A percentile compares a stretch with the other conserved stretches of the same genome.
Evolutionary conservation across 2,329 filamentous ascomycete genomes (phyloP).

Genomic region (Amauroascus niger): DNA sequence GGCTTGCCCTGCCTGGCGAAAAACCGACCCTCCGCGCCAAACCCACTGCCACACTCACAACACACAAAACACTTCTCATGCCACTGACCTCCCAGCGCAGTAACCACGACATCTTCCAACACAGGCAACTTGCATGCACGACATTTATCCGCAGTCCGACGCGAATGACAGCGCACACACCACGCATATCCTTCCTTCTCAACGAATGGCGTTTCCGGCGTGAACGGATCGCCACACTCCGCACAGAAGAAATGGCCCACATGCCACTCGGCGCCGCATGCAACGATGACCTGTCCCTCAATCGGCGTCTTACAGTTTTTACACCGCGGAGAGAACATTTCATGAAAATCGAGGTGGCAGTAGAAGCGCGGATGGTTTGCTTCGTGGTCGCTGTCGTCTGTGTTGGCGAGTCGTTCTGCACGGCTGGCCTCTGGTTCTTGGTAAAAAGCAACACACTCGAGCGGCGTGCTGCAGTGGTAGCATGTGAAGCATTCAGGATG

Average conservation of each 20-base stretch:
- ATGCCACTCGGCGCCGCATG: constrained; percentile 92
- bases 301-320: constrained; percentile 96
- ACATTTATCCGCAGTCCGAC: constrained; percentile 83
- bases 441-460: constrained; percentile 94
- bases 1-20: constrained; percentile 50
- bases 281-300: constrained; percentile 85
- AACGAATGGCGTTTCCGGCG: constrained; percentile 64
- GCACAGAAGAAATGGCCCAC: constrained; percentile 98
- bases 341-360: constrained; percentile 98
- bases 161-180: constrained; percentile 88
- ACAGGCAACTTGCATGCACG: constrained; percentile 74
- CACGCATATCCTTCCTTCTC: constrained; percentile 97
- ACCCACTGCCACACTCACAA: constrained; percentile 51
- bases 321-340: constrained; percentile 83
- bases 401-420: constrained; percentile 57
- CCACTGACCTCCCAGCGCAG: constrained; percentile 85
- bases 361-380: constrained; percentile 60
- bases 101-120: constrained; percentile 79
- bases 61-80: constrained; percentile 88
- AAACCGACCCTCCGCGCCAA: constrained; percentile 52
- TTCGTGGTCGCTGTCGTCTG: constrained; percentile 53
- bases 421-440: constrained; percentile 72
- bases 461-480: constrained; percentile 71
- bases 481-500: constrained; percentile 91
- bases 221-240: constrained; percentile 80